Evolutionary conservation across 73 alveolate species (phyloP).

Genomic region (Uronychia binucleata): DNA sequence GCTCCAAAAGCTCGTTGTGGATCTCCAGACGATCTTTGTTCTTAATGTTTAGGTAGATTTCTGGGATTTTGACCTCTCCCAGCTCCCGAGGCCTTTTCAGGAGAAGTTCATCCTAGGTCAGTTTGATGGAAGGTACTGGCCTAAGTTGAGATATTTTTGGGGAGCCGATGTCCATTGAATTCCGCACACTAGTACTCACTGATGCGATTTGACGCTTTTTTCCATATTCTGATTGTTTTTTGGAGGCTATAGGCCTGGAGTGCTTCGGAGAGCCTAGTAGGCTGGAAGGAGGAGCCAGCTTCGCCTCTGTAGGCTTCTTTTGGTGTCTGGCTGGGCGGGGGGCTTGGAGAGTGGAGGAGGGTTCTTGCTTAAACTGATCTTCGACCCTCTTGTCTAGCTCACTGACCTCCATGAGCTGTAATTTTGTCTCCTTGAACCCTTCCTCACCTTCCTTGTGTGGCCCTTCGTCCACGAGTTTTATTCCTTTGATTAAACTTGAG

Average conservation of each 20-base stretch:
- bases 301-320: no score
- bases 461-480: not conserved
- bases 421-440: not conserved
- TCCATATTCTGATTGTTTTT: no score
- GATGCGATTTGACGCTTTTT: no score
- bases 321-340: no score
- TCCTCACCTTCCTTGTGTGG: not conserved
- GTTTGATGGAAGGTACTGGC: no score
- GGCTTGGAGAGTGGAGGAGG: no score
- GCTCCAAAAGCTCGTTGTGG: constrained; percentile 45
- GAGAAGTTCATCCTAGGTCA: constrained; percentile 2
- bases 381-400: not conserved
- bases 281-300: no score
- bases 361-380: not conserved
- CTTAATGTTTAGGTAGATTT: constrained; percentile 29
- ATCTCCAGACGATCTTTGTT: constrained; percentile 44
- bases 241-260: no score
- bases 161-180: no score
- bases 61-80: constrained; percentile 43
- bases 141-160: no score
- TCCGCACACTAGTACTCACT: no score
- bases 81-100: not conserved
- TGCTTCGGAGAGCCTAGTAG: no score
- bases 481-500: not conserved
- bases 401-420: not conserved